Percentiles rank a stretch among this genome's conserved stretches.
phyloP scores from a whole-genome alignment of 2,329 filamentous ascomycete species.

The Aspergillus vadensis region DNA sequence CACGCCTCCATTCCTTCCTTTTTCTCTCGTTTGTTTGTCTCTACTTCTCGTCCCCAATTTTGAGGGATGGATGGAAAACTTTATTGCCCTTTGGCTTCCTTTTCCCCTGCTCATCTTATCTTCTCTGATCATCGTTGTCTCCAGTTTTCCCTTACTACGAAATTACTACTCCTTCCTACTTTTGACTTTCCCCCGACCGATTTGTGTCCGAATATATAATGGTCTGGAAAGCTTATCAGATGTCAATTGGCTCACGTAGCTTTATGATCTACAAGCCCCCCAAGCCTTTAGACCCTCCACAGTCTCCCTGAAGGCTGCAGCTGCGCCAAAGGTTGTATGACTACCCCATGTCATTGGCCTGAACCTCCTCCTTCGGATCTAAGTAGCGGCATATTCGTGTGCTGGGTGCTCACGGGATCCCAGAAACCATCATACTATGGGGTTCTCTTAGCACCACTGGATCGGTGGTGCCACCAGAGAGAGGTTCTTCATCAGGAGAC shows the following conservation, averaged over 20 bases:
- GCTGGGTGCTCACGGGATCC: neutral
- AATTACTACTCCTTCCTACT: neutral
- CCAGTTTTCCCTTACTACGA: neutral
- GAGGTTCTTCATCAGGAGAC: neutral
- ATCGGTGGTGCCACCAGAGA: neutral
- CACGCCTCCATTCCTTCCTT: neutral
- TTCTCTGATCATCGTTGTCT: neutral
- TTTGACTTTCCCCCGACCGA: neutral
- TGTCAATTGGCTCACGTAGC: constrained; percentile 10
- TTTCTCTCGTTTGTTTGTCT: neutral
- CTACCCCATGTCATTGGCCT: neutral
- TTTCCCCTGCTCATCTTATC: neutral
- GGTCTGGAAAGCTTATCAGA: neutral
- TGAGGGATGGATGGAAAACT: neutral
- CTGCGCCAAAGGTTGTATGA: neutral
- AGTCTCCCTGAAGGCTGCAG: neutral
- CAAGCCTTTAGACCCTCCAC: neutral
- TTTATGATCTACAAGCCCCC: constrained; percentile 3
- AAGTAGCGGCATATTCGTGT: neutral
- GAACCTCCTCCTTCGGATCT: neutral
- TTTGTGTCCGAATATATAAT: neutral
- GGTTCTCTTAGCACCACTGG: neutral
- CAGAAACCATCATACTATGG: neutral
- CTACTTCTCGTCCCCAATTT: neutral
- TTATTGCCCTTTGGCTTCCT: neutral